Base-by-base conservation (phyloP, 768 basidiomycete genomes). In the Tephrocybe sp. region DNA sequence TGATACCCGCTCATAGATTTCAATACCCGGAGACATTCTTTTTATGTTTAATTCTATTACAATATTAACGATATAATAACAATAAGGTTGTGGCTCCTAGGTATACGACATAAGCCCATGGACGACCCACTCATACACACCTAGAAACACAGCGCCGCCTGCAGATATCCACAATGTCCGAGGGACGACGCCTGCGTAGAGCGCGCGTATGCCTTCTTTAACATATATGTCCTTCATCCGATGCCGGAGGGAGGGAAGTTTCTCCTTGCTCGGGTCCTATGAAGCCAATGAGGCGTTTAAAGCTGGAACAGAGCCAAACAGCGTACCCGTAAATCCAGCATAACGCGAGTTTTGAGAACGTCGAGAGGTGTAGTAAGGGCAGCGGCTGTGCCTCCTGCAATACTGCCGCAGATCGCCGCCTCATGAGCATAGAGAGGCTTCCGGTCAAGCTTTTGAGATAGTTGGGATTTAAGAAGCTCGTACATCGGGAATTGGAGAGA, bases 401-500 rank as follows among this genome's bases (percentile, higher is more conserved):
- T 73, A 62, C 88, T 90, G 2, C 96, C 97, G 60, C 96, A 98
- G 3, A 86, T 56, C 0, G 94, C 95, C 45, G 92, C 88, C 68
- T 91, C 87, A 54, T 85, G 79, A 2, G 84, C 82, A 55, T 80
- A 81, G 7, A 90, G 68, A 38, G 77, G 74, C 52, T 85, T 81
- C 26, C 83, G 71, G 15, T 73, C 68, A 1, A 88, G 61, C 28
- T 72, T 65, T 10, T 64, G 64, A 6, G 92, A 85, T 18, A 93
- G 70, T 20, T 76, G 75, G 4, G 74, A 52, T 66, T 98, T 98
- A 56, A 99, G 73, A 26, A 83, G 72, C 70, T 98, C 97, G 62
- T 98, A 99, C 20, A 98, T 69, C 3, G 97, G 96, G 67, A 98
- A 98, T 65, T 98, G 96, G 17, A 98, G 73, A 1, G 92, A 94